Conservation (phyloP, 1,284 basidiomycete genomes). For the Microbotryomycetes sp. region DNA sequence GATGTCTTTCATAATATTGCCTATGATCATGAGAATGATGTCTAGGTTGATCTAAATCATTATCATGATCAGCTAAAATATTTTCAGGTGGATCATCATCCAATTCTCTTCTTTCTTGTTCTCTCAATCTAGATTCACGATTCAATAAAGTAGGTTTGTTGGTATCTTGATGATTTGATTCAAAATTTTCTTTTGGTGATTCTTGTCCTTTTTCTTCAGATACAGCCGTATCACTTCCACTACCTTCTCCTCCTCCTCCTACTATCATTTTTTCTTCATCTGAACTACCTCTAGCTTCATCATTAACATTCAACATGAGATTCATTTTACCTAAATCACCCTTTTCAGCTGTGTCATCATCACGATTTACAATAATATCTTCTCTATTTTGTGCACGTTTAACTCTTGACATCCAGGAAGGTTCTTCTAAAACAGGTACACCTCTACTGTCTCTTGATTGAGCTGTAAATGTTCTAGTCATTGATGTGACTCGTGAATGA, state of each 20-base stretch:
- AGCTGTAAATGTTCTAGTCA: constrained; percentile 62
- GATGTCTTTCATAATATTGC: not conserved
- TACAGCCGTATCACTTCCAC: not conserved
- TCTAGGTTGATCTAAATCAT: constrained; percentile 14
- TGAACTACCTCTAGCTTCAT: not conserved
- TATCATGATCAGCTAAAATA: constrained; percentile 16
- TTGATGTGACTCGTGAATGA: constrained; percentile 78
- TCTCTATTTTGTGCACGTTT: constrained; percentile 57
- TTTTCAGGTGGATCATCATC: constrained; percentile 29
- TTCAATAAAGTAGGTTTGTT: constrained; percentile 1
- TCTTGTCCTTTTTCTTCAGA: not conserved
- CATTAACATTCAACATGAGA: not conserved
- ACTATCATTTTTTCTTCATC: not conserved
- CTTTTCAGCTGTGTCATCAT: constrained; percentile 44
- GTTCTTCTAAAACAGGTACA: constrained; percentile 40
- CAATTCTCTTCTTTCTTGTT: constrained; percentile 10
- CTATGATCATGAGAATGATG: not conserved
- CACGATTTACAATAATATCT: constrained; percentile 75
- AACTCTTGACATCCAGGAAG: constrained; percentile 73
- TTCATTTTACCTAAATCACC: constrained; percentile 1
- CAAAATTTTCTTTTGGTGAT: not conserved
- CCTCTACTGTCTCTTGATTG: constrained; percentile 39
- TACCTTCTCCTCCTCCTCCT: constrained; percentile 3
- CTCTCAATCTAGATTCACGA: not conserved
- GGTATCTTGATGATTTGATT: constrained; percentile 2